phyloP scores from a whole-genome alignment of 345 rosid genomes.

The Reutealis trisperma region DNA sequence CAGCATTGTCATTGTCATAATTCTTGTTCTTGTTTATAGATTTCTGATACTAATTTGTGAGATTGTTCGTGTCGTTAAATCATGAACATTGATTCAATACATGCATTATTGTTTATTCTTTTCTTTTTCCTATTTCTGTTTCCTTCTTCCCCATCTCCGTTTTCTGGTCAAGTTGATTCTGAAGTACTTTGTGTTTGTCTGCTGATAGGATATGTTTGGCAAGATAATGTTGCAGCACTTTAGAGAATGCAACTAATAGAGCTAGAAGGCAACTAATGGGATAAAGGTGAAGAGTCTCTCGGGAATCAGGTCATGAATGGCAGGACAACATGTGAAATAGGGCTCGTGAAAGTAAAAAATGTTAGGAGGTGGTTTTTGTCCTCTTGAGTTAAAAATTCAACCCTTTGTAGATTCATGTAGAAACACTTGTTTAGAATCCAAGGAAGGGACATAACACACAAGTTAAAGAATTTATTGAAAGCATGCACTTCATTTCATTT shows the following conservation, averaged over 20 bases:
- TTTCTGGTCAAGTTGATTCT: background rate
- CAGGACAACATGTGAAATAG: slow-evolving; percentile 39
- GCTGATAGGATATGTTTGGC: background rate
- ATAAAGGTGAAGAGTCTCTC: slow-evolving; percentile 37
- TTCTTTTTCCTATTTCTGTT: too few relatives aligned
- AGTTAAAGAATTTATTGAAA: background rate
- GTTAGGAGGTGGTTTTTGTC: slow-evolving; percentile 29
- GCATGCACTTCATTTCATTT: background rate
- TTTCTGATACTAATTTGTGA: slow-evolving; percentile 3
- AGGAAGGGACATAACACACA: background rate
- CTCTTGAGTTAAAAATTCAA: background rate
- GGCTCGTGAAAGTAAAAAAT: slow-evolving; percentile 46
- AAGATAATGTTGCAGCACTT: background rate
- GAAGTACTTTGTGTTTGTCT: background rate
- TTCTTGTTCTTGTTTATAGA: background rate
- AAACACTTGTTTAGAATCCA: slow-evolving; percentile 24
- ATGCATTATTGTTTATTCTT: background rate
- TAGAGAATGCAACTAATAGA: too few relatives aligned
- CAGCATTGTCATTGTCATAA: background rate
- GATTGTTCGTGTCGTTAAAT: background rate
- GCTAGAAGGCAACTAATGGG: slow-evolving; percentile 28
- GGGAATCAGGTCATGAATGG: slow-evolving; percentile 39
- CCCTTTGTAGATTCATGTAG: slow-evolving; percentile 2
- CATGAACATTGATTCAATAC: background rate
- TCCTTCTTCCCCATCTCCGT: background rate